These are phyloP conservation scores for Yarrowia hollandica DNA, from an alignment of 805 yeast genomes.

Conservation along the genomic window DNA sequence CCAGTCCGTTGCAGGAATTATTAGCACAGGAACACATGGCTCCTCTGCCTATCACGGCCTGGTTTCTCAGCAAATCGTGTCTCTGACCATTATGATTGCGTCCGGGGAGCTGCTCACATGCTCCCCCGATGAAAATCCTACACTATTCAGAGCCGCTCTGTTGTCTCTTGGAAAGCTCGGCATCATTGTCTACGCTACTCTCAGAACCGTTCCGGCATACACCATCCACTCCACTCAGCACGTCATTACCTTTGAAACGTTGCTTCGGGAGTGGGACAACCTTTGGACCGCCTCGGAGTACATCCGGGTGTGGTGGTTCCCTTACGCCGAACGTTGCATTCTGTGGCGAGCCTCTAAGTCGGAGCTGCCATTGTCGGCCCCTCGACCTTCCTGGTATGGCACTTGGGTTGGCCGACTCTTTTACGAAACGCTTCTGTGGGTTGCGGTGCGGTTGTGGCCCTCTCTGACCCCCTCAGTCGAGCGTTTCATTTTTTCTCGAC, in stretches of 20 bases:
- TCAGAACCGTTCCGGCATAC: slow-evolving; percentile 81
- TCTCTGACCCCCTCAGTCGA: slow-evolving; percentile 82
- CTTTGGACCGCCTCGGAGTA: slow-evolving; percentile 90
- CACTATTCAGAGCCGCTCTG: slow-evolving; percentile 76
- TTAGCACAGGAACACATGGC: slow-evolving; percentile 96
- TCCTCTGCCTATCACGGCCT: slow-evolving; percentile 91
- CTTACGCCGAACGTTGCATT: slow-evolving; percentile 81
- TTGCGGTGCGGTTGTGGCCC: slow-evolving; percentile 72
- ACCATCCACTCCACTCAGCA: slow-evolving; percentile 79
- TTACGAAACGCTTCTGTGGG: slow-evolving; percentile 76
- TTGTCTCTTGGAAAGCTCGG: slow-evolving; percentile 91
- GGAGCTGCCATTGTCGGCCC: slow-evolving; percentile 58
- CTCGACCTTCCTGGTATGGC: slow-evolving; percentile 83
- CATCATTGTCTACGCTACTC: slow-evolving; percentile 77
- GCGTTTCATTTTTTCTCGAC: slow-evolving; percentile 78
- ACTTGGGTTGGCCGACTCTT: slow-evolving; percentile 73
- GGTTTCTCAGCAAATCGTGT: slow-evolving; percentile 83
- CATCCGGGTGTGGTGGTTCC: slow-evolving; percentile 97
- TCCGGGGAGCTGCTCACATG: slow-evolving; percentile 70
- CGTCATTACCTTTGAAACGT: slow-evolving; percentile 71
- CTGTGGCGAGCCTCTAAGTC: slow-evolving; percentile 89
- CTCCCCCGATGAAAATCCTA: slow-evolving; percentile 61
- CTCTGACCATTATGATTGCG: slow-evolving; percentile 71
- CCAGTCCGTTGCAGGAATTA: slow-evolving; percentile 92
- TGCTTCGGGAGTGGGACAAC: slow-evolving; percentile 49